Evolutionary conservation across 1,284 basidiomycete genomes (phyloP), one percentile per base, ranked within the genome.

Genomic region (Bjerkandera adusta): DNA sequence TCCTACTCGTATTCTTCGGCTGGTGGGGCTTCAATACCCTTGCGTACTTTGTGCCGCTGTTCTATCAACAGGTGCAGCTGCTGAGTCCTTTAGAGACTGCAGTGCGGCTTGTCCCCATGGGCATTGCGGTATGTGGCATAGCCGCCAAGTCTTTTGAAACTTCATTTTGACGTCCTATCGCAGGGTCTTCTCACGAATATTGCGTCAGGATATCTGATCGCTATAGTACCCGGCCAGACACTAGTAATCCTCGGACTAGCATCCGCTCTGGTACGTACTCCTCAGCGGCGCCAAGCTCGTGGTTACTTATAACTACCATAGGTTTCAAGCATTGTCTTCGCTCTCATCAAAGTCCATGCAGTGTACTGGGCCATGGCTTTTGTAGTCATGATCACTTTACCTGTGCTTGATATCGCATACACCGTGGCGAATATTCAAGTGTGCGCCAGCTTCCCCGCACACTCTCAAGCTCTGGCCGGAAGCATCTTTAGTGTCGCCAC

Each of bases 401-500:
- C 56, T 3, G 45, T 52, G 38, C 49, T 55, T 2, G 67, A 66
- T 50, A 56, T 62, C 13, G 57, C 60, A 2, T 68, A 68, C 52
- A 62, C 66, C 1, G 58, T 67, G 33, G 63, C 61, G 3, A 67
- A 61, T 39, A 51, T 67, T 32, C 63, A 65, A 20, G 49, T 68
- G 16, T 54, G 57, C 24, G 49, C 55, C 8, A 51, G 56, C 4
- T 66, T 69, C 46, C 61, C 61, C 41, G 54, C 60, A 30, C 55
- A 63, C 46, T 67, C 67, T 12, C 66, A 68, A 56, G 61, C 65
- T 5, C 51, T 69, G 21, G 62, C 67, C 1, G 67, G 67, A 11
- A 62, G 65, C 11, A 53, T 69, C 22, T 68, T 67, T 55, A 67
- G 58, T 47, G 64, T 68, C 26, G 62, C 65, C 11, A 65, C 60